phyloP scores from a whole-genome alignment of 2,329 filamentous ascomycete species.

The Colletotrichum abscissum region DNA sequence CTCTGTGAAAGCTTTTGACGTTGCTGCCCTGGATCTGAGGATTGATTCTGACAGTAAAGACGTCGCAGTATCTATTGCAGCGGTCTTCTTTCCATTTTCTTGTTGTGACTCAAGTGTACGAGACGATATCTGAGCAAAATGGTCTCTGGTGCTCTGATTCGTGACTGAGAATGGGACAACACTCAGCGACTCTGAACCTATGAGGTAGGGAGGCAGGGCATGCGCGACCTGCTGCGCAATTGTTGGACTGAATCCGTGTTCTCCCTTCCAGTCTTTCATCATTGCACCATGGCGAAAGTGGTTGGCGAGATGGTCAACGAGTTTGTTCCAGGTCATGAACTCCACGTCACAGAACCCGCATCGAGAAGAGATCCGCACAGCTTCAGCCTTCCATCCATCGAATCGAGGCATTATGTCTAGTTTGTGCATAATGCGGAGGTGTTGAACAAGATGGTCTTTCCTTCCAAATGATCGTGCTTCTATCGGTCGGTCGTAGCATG shows the following conservation, averaged over 20 bases:
- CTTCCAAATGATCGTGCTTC: conserved; percentile 41
- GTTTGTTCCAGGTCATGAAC: too few species aligned
- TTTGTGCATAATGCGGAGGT: conserved; percentile 44
- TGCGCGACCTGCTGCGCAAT: conserved; percentile 39
- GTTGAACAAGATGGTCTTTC: conserved; percentile 45
- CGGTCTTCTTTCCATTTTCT: background rate
- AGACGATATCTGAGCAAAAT: conserved; percentile 36
- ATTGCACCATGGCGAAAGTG: conserved; percentile 43
- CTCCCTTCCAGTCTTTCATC: conserved; percentile 44
- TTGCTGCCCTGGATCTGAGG: conserved; percentile 12
- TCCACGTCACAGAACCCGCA: too few species aligned
- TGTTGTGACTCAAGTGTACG: background rate
- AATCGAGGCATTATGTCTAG: conserved; percentile 53
- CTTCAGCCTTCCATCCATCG: conserved; percentile 43
- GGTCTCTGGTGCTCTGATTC: conserved; percentile 37
- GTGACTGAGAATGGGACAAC: conserved; percentile 43
- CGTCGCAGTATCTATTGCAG: too few species aligned
- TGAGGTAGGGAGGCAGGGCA: conserved; percentile 42
- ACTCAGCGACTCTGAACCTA: conserved; percentile 38
- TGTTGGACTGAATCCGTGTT: conserved; percentile 41
- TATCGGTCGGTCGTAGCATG: conserved; percentile 30
- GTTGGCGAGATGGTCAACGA: conserved; percentile 41
- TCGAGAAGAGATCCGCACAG: too few species aligned
- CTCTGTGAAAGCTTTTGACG: conserved; percentile 15
- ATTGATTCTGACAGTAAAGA: background rate